Base-by-base conservation (phyloP, 352 stramenopile genomes). In the Pythium myriotylum region DNA sequence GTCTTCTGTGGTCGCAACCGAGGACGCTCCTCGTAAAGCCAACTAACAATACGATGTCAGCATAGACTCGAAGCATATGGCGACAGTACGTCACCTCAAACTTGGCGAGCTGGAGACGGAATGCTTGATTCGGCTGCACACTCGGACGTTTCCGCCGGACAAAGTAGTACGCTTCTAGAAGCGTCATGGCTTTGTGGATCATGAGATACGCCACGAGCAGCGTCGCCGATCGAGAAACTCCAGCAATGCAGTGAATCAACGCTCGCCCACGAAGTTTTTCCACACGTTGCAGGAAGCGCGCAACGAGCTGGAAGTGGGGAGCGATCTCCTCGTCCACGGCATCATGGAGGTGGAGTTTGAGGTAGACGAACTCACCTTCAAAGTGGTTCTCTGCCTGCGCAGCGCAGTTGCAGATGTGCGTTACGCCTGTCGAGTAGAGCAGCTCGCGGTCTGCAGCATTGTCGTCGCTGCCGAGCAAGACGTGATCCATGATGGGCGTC, bases 41-140 rank as follows among this genome's bases (percentile, higher is more conserved):
- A 89, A 61, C 64, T 81, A 33, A 14, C 4, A 57, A 22, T 26
- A 8, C 10, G 19, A 42, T 14, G 24, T 33, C 4, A 61, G 12
- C 3, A 29, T n/a, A n/a, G n/a, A n/a, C n/a, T n/a, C n/a, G n/a
- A n/a, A n/a, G n/a, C n/a, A n/a, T n/a, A n/a, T n/a, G n/a, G n/a
- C n/a, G n/a, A n/a, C n/a, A n/a, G n/a, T 22, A 32, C 57, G 48
- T 4, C 46, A 81, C 73, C 73, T 89, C 80, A 51, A 76, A 89
- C 39, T 87, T 83, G 17, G 80, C 80, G n/a, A 89, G 69, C 49
- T 89, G 80, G 17, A 89, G 53, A n/a, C 77, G 77, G 32, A 89
- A 89, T 1, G 74, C 56, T 17, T 81, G 67, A 29, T 89, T 89
- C 5, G 80, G 80, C 45, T 84, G 77, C 8, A 88, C 74, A 26